Evolutionary conservation across 768 basidiomycete genomes (phyloP), one percentile per base, ranked within the genome.

Genomic region (Pleurotus pulmonarius): DNA sequence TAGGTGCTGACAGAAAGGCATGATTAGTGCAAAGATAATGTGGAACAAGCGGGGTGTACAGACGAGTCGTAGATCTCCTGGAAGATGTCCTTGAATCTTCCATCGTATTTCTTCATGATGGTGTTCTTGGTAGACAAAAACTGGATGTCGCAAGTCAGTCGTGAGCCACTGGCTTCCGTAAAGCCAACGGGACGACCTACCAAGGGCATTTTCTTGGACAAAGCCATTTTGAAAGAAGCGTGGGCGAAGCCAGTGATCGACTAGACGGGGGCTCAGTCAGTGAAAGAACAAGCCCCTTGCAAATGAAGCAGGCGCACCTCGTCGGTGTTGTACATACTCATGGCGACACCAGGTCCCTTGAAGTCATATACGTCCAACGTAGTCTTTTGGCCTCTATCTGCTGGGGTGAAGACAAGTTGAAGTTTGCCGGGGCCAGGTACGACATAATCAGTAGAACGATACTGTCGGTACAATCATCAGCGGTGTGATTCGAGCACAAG

Each of bases 121-220:
- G 93, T 96, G 75, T 96, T 98, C 78, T 99, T 98, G 41, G 96
- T 98, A 9, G 92, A 94, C 90, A 98, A 85, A 81, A 95, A 98
- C 85, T 91, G 52, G 18, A 22, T 46, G 18, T 12, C n/a, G 12
- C 58, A 45, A 47, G 16, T 25, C 24, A 20, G 22, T 20, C 12
- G 2, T 26, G 29, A 15, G 15, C 22, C 22, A 8, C 15, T 20
- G 9, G 1, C 13, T 26, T 3, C 16, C 2, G 38, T 8, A 37
- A 1, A n/a, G 15, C 37, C 7, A 34, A 20, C 6, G 11, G 2
- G 8, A 16, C 13, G 18, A 65, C 78, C n/a, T 61, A 87, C 86
- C 64, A 92, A 69, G 41, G 86, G 82, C 81, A 90, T 83, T 69
- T 86, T 87, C 78, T 92, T 90, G 2, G 77, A 65, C 56, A 91